Evolutionary conservation across 305 asterid species (phyloP).

Genomic region (Petunia hybrid): DNA sequence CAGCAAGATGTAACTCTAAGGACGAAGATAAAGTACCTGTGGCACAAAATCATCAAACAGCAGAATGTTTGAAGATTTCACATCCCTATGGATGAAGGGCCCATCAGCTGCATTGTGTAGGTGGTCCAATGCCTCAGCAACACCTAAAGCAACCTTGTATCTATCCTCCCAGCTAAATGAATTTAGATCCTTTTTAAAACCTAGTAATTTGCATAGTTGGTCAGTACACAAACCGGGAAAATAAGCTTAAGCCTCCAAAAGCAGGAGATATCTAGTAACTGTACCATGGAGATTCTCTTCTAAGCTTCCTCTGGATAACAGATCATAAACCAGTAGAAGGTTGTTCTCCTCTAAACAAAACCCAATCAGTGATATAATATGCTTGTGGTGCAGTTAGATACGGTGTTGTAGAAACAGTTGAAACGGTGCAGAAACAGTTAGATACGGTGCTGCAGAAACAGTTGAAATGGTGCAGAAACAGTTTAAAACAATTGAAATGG

Average conservation of each 20-base stretch:
- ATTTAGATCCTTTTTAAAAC: slow-evolving; percentile 43
- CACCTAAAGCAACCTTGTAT: slow-evolving; percentile 81
- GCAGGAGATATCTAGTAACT: too few relatives aligned
- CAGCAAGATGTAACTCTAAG: background rate
- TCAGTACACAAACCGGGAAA: slow-evolving; percentile 28
- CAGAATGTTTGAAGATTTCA: too few relatives aligned
- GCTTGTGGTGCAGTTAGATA: slow-evolving; percentile 74
- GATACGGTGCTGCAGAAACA: too few relatives aligned
- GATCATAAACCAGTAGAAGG: slow-evolving; percentile 73
- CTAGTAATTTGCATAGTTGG: slow-evolving; percentile 42
- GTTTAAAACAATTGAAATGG: too few relatives aligned
- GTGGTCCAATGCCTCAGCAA: slow-evolving; percentile 79
- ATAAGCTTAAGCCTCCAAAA: background rate
- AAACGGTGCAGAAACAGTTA: too few relatives aligned
- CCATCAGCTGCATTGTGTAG: slow-evolving; percentile 57
- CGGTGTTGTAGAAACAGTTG: too few relatives aligned
- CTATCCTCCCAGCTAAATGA: slow-evolving; percentile 69
- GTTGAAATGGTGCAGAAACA: too few relatives aligned
- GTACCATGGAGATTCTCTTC: too few relatives aligned
- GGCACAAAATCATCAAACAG: slow-evolving; percentile 82
- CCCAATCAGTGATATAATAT: slow-evolving; percentile 74
- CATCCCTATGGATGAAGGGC: slow-evolving; percentile 81
- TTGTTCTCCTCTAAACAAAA: slow-evolving; percentile 70
- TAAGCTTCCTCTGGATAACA: too few relatives aligned
- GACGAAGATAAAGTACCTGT: slow-evolving; percentile 51